Conservation (phyloP, 305 asterid genomes). For the Solanum hybrid region DNA sequence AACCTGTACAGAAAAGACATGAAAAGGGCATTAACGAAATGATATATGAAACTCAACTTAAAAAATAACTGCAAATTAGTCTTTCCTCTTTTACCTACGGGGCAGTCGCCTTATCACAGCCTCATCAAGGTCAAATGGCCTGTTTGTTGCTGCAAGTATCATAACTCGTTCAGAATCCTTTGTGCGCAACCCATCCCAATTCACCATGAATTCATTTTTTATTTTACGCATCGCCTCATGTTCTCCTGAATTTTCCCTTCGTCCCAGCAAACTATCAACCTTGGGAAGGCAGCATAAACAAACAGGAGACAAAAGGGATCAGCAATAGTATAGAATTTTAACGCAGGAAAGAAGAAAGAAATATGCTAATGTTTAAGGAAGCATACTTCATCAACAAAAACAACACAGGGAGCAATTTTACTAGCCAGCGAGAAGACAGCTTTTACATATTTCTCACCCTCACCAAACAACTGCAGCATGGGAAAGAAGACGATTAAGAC, state of each 20-base stretch:
- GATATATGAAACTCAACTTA: not conserved
- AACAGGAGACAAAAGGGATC: not conserved
- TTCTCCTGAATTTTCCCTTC: constrained; percentile 52
- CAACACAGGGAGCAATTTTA: constrained; percentile 24
- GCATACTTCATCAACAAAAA: constrained; percentile 25
- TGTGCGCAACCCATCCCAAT: constrained; percentile 74
- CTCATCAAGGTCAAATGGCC: constrained; percentile 73
- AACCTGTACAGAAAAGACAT: constrained; percentile 15
- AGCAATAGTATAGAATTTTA: not conserved
- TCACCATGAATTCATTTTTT: constrained; percentile 55
- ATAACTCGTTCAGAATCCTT: constrained; percentile 62
- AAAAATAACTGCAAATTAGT: not conserved
- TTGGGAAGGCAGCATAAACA: constrained; percentile 7
- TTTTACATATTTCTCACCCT: constrained; percentile 29
- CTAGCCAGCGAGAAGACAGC: constrained; percentile 30
- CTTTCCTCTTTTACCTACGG: constrained; percentile 34
- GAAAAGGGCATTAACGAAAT: not conserved
- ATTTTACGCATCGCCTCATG: constrained; percentile 68
- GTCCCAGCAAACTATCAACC: constrained; percentile 77
- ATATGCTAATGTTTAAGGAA: not conserved
- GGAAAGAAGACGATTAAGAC: not conserved
- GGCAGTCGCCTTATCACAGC: constrained; percentile 70
- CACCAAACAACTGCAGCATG: constrained; percentile 28
- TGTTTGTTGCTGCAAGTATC: constrained; percentile 75
- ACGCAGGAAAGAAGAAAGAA: not conserved